Conservation (phyloP, 2,329 filamentous ascomycete species). For the Phaeomoniella chlamydospora region DNA sequence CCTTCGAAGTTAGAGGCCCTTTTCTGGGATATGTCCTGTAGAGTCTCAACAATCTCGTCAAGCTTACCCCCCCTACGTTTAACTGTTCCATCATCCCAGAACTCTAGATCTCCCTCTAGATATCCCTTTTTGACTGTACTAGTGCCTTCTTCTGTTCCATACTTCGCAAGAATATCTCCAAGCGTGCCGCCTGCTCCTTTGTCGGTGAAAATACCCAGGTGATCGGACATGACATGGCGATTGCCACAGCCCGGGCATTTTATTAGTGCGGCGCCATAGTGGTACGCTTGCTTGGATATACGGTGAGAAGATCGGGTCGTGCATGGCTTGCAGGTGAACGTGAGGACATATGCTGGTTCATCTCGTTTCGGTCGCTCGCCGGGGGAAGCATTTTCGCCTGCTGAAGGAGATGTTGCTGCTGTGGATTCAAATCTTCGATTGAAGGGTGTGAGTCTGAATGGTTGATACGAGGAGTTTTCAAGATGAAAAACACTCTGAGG, state of each 20-base stretch:
- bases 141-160: slow-evolving; percentile 10
- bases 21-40: too few species aligned
- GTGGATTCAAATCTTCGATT: too few species aligned
- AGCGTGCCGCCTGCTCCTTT: slow-evolving; percentile 18
- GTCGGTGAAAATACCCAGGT: slow-evolving; percentile 50
- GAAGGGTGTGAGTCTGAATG: too few species aligned
- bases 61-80: background rate
- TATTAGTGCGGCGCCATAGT: slow-evolving; percentile 77
- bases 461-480: too few species aligned
- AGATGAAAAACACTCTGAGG: too few species aligned
- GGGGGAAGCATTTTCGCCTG: too few species aligned
- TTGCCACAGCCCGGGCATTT: slow-evolving; percentile 76
- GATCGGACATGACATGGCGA: slow-evolving; percentile 82
- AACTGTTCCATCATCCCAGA: slow-evolving; percentile 58
- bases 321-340: slow-evolving; percentile 88
- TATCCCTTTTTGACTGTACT: slow-evolving; percentile 65
- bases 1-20: too few species aligned
- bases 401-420: too few species aligned
- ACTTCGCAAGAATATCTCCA: slow-evolving; percentile 24
- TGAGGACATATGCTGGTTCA: slow-evolving; percentile 57
- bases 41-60: background rate
- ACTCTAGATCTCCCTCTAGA: slow-evolving; percentile 64
- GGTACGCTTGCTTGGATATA: slow-evolving; percentile 89
- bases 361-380: too few species aligned
- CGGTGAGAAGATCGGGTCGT: slow-evolving; percentile 64